Percentiles rank a stretch among this genome's conserved stretches.
These are phyloP conservation scores for Dactylellina cionopaga DNA, from an alignment of 2,329 filamentous ascomycete species.

Conservation along the genomic window DNA sequence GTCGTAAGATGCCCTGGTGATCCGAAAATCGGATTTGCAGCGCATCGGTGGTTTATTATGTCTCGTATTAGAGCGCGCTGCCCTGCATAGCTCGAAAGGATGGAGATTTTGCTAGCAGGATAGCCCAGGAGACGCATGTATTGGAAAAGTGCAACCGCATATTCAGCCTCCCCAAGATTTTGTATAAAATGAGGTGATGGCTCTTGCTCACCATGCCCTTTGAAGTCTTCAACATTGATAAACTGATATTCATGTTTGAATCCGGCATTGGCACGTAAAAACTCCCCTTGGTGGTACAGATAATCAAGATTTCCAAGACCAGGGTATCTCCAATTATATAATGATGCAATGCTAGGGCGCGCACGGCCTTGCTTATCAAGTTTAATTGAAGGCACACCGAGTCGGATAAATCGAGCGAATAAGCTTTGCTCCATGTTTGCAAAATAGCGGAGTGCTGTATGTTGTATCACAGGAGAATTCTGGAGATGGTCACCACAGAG, in stretches of 20 bases:
- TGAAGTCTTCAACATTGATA: constrained; percentile 93
- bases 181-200: constrained; percentile 95
- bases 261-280: constrained; percentile 83
- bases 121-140: constrained; percentile 98
- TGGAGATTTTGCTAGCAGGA: constrained; percentile 82
- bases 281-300: constrained; percentile 75
- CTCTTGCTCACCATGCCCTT: constrained; percentile 85
- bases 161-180: constrained; percentile 96
- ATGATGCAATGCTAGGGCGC: constrained; percentile 82
- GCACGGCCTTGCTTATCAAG: constrained; percentile 95
- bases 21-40: constrained; percentile 83
- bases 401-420: constrained; percentile 86
- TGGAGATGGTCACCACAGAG: constrained; percentile 95
- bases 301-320: constrained; percentile 80
- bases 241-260: constrained; percentile 90
- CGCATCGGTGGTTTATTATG: constrained; percentile 84
- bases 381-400: constrained; percentile 89
- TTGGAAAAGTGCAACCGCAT: constrained; percentile 92
- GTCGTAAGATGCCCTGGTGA: constrained; percentile 89
- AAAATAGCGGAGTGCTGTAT: constrained; percentile 90
- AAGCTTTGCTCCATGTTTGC: constrained; percentile 95
- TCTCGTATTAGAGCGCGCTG: constrained; percentile 89
- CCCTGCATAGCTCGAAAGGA: constrained; percentile 92
- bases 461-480: constrained; percentile 95
- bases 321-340: constrained; percentile 94